Percentiles rank a stretch among this genome's conserved stretches.
These are phyloP conservation scores for Penicillium sp. DNA, from an alignment of 2,329 filamentous ascomycete species.

Conservation along the genomic window DNA sequence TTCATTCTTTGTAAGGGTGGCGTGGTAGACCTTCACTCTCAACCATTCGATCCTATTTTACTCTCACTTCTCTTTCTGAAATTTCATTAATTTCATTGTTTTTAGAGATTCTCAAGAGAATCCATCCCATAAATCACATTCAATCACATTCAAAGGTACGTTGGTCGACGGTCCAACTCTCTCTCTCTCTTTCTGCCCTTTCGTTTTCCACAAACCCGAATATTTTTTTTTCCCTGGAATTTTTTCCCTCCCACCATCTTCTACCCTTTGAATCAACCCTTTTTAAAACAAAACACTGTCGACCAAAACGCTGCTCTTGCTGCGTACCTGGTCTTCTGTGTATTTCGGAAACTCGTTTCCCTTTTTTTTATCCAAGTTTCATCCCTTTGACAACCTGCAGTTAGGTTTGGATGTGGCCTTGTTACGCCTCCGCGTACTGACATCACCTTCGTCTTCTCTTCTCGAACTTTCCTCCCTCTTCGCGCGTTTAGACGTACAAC, in stretches of 20 bases:
- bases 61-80: slow-evolving; percentile 15
- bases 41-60: not conserved
- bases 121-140: not conserved
- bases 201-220: slow-evolving; percentile 18
- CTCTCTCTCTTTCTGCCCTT: slow-evolving; percentile 3
- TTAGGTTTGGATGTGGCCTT: slow-evolving; percentile 29
- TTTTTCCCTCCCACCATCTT: slow-evolving; percentile 21
- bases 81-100: not conserved
- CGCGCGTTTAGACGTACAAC: slow-evolving; percentile 30
- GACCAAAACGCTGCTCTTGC: slow-evolving; percentile 23
- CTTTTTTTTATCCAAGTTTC: slow-evolving; percentile 12
- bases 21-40: not conserved
- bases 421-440: slow-evolving; percentile 25
- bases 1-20: slow-evolving; percentile 15
- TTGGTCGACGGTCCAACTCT: slow-evolving; percentile 3
- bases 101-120: not conserved
- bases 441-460: slow-evolving; percentile 19
- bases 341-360: slow-evolving; percentile 16
- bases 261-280: slow-evolving; percentile 11
- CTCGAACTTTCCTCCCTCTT: slow-evolving; percentile 10
- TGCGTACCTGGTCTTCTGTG: slow-evolving; percentile 26
- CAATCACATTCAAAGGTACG: slow-evolving; percentile 1
- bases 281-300: slow-evolving; percentile 8
- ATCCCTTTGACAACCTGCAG: slow-evolving; percentile 11
- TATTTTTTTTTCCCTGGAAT: slow-evolving; percentile 24